Evolutionary conservation across 192 early-diverging fungal species (phyloP).

Genomic region (Spizellomyces sp.): DNA sequence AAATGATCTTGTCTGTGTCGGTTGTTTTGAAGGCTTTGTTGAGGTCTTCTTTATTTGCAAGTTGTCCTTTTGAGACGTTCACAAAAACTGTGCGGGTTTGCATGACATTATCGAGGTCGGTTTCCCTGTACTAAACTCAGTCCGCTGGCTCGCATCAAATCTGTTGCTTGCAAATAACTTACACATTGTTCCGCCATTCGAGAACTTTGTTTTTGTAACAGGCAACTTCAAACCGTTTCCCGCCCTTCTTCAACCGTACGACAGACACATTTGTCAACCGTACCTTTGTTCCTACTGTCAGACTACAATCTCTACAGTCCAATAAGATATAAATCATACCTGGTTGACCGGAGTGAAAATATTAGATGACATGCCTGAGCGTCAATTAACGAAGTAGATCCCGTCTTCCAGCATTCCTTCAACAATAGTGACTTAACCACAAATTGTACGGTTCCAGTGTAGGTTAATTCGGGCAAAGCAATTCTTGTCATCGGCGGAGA

Average conservation of each 20-base stretch:
- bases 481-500: too few relatives aligned
- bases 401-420: too few relatives aligned
- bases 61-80: conserved; percentile 97
- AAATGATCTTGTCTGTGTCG: conserved; percentile 74
- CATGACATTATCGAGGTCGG: conserved; percentile 94
- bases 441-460: too few relatives aligned
- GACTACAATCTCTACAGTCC: too few relatives aligned
- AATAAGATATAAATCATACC: conserved; percentile 6
- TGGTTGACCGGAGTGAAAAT: conserved; percentile 32
- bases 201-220: conserved; percentile 99
- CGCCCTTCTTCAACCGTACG: conserved; percentile 93
- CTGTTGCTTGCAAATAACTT: conserved; percentile 28
- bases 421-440: too few relatives aligned
- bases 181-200: conserved; percentile 93
- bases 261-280: conserved; percentile 95
- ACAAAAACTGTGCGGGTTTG: conserved; percentile 88
- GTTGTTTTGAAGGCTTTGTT: conserved; percentile 87
- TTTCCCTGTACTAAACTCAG: conserved; percentile 64
- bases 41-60: conserved; percentile 87
- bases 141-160: not conserved
- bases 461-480: too few relatives aligned
- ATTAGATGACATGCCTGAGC: conserved; percentile 10
- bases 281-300: conserved; percentile 18
- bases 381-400: too few relatives aligned
- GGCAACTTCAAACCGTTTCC: conserved; percentile 97